A percentile compares a stretch with the other conserved stretches of the same genome.
These are phyloP conservation scores for Paracorniculantispora psalliotae DNA, from an alignment of 2,329 filamentous ascomycete genomes.

Conservation along the genomic window DNA sequence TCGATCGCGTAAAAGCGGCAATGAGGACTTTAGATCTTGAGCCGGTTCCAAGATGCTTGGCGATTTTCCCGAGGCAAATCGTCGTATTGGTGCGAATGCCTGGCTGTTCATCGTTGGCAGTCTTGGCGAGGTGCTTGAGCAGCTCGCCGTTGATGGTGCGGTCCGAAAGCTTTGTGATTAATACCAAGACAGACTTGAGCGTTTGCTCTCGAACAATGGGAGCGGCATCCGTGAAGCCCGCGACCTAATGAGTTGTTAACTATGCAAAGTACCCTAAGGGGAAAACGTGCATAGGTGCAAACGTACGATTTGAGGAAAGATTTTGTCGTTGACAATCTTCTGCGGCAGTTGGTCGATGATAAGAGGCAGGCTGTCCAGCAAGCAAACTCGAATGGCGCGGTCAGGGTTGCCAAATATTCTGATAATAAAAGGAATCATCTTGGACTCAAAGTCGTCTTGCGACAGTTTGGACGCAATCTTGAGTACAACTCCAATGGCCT, in stretches of 20 bases:
- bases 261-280: too few species aligned
- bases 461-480: constrained; percentile 85
- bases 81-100: constrained; percentile 98
- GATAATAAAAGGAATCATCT: constrained; percentile 80
- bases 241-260: constrained; percentile 53
- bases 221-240: constrained; percentile 87
- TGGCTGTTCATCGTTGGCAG: constrained; percentile 94
- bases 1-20: constrained; percentile 82
- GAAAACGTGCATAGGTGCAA: neutral
- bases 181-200: constrained; percentile 82
- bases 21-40: constrained; percentile 85
- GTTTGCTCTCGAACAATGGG: constrained; percentile 94
- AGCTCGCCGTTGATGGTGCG: constrained; percentile 91
- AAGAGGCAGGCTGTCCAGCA: constrained; percentile 79
- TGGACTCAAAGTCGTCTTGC: constrained; percentile 82
- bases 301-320: constrained; percentile 84
- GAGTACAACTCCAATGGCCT: constrained; percentile 81
- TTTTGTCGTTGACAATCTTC: constrained; percentile 90
- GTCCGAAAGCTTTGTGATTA: constrained; percentile 87
- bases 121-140: constrained; percentile 85
- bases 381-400: constrained; percentile 81
- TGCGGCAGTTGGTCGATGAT: constrained; percentile 91
- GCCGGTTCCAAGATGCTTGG: constrained; percentile 74
- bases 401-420: constrained; percentile 88
- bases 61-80: constrained; percentile 94